Evolutionary conservation across 441 rosid genomes (phyloP).

Genomic region (Erodium moschatum): DNA sequence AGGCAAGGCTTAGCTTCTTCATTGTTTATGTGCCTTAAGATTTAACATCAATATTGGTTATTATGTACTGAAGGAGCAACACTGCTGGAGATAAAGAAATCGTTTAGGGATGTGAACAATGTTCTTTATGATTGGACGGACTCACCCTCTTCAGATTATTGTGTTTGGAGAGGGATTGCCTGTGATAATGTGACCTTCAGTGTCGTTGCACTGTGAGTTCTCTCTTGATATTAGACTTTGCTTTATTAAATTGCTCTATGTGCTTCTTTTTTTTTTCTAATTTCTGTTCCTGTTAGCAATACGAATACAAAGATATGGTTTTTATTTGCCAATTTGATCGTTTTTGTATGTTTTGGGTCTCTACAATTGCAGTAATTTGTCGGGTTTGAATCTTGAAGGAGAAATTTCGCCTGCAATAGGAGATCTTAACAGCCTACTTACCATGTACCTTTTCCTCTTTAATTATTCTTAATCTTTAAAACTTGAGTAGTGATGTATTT

Average conservation of each 20-base stretch:
- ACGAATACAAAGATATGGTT: neutral
- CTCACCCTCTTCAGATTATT: conserved; percentile 46
- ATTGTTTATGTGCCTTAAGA: neutral
- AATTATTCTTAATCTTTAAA: neutral
- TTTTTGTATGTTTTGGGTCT: neutral
- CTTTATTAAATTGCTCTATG: neutral
- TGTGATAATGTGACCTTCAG: conserved; percentile 53
- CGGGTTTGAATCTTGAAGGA: conserved; percentile 71
- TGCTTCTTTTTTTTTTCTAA: neutral
- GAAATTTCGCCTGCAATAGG: conserved; percentile 80
- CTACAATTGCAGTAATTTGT: conserved; percentile 48
- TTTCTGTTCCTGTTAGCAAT: neutral
- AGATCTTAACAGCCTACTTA: conserved; percentile 54
- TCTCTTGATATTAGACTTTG: conserved; percentile 1
- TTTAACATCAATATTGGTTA: neutral
- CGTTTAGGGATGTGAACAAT: conserved; percentile 64
- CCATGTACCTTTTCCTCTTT: conserved; percentile 35
- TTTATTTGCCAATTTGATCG: neutral
- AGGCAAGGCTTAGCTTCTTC: neutral
- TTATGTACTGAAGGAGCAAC: conserved; percentile 39
- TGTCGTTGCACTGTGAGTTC: conserved; percentile 64
- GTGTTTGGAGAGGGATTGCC: conserved; percentile 81
- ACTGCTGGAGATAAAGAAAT: conserved; percentile 61
- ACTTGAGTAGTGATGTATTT: neutral
- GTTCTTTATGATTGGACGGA: conserved; percentile 73